These are phyloP conservation scores for Tephrocybe sp. DNA, from an alignment of 768 basidiomycete genomes.

Conservation along the genomic window DNA sequence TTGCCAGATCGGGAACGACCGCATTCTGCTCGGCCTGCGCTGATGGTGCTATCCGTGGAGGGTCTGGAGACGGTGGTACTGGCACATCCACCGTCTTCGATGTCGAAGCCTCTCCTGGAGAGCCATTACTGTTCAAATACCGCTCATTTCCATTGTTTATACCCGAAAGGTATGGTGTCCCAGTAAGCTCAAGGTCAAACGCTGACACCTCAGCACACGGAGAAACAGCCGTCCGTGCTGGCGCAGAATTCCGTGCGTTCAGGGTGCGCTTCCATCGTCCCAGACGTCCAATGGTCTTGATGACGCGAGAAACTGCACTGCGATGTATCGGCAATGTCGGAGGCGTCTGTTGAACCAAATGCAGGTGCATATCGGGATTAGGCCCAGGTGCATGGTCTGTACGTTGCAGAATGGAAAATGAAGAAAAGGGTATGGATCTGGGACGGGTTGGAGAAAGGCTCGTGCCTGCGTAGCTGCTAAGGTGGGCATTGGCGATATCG, in stretches of 20 bases:
- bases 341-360: slow-evolving; percentile 37
- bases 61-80: slow-evolving; percentile 10
- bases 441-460: slow-evolving; percentile 40
- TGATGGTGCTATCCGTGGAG: slow-evolving; percentile 6
- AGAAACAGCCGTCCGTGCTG: slow-evolving; percentile 27
- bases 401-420: slow-evolving; percentile 65
- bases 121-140: slow-evolving; percentile 60
- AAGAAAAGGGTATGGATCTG: slow-evolving; percentile 51
- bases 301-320: slow-evolving; percentile 67
- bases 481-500: slow-evolving; percentile 51
- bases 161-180: slow-evolving; percentile 58
- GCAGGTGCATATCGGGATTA: slow-evolving; percentile 29
- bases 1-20: background rate
- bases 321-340: slow-evolving; percentile 54
- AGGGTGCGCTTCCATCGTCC: slow-evolving; percentile 83
- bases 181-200: slow-evolving; percentile 67
- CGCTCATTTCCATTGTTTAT: slow-evolving; percentile 66
- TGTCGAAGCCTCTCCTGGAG: background rate
- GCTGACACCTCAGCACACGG: slow-evolving; percentile 57
- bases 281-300: slow-evolving; percentile 80
- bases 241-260: slow-evolving; percentile 38
- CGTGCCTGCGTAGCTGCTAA: slow-evolving; percentile 37
- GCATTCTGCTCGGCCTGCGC: background rate
- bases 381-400: slow-evolving; percentile 43
- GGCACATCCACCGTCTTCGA: slow-evolving; percentile 3